These are phyloP conservation scores for Didymella glomerata DNA, from an alignment of 2,329 filamentous ascomycete species.

Conservation along the genomic window DNA sequence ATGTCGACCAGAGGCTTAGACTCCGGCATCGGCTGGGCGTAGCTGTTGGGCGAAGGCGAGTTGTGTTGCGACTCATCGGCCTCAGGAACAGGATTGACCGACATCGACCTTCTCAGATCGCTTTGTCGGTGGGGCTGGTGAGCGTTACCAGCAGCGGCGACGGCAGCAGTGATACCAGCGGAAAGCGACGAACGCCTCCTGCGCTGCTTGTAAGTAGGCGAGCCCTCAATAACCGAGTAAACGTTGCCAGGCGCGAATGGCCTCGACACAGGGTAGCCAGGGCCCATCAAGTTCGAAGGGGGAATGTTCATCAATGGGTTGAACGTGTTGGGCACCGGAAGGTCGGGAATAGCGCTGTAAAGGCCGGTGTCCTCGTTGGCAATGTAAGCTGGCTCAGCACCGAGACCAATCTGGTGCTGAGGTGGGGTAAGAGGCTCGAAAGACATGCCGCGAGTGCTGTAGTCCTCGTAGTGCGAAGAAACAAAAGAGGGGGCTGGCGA, in stretches of 20 bases:
- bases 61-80: conserved; percentile 79
- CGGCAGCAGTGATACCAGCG: conserved; percentile 75
- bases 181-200: conserved; percentile 93
- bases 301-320: conserved; percentile 92
- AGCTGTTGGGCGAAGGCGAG: conserved; percentile 74
- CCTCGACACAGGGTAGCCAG: conserved; percentile 76
- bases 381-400: conserved; percentile 93
- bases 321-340: conserved; percentile 77
- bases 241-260: conserved; percentile 78
- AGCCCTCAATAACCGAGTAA: conserved; percentile 96
- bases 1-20: conserved; percentile 78
- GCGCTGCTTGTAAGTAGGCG: conserved; percentile 97
- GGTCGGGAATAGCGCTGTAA: conserved; percentile 93
- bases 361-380: conserved; percentile 97
- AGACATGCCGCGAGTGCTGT: conserved; percentile 93
- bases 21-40: conserved; percentile 71
- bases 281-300: conserved; percentile 80
- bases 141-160: conserved; percentile 63
- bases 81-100: conserved; percentile 82
- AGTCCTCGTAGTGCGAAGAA: conserved; percentile 98
- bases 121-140: conserved; percentile 80
- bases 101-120: conserved; percentile 89
- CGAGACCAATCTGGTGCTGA: conserved; percentile 83
- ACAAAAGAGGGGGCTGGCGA: conserved; percentile 97
- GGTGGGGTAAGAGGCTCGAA: conserved; percentile 97